Evolutionary conservation across 2,329 filamentous ascomycete genomes (phyloP).

Genomic region (Curvularia spicifera): DNA sequence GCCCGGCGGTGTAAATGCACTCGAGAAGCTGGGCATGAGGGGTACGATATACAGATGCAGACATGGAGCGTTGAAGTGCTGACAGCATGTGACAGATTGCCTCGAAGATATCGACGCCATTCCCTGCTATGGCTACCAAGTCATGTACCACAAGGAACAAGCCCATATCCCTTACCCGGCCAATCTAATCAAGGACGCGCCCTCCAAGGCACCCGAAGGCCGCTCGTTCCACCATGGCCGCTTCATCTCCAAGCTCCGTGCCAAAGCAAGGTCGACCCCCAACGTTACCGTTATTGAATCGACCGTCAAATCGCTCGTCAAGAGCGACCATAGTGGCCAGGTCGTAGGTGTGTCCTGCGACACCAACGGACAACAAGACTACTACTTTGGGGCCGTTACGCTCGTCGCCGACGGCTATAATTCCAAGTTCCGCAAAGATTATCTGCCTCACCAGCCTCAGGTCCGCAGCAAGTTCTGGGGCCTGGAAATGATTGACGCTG

Average conservation of each 20-base stretch:
- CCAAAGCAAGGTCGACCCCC: constrained; percentile 72
- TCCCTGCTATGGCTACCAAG: constrained; percentile 82
- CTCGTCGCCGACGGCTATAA: constrained; percentile 91
- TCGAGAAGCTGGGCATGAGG: constrained; percentile 78
- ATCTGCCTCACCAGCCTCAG: constrained; percentile 69
- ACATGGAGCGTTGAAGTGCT: constrained; percentile 4
- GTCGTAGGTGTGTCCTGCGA: constrained; percentile 82
- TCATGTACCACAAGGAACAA: constrained; percentile 77
- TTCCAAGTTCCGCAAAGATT: constrained; percentile 86
- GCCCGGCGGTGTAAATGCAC: constrained; percentile 83
- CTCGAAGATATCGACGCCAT: constrained; percentile 89
- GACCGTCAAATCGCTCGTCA: constrained; percentile 78
- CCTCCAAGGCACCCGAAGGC: constrained; percentile 65
- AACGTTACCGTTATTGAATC: constrained; percentile 94
- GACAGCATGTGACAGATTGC: constrained; percentile 61
- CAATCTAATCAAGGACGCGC: constrained; percentile 54
- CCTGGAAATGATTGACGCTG: constrained; percentile 87
- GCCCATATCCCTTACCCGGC: constrained; percentile 81
- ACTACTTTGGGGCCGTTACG: constrained; percentile 86
- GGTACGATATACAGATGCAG: constrained; percentile 18
- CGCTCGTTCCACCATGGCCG: constrained; percentile 91
- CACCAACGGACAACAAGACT: constrained; percentile 70
- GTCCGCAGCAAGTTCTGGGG: constrained; percentile 91
- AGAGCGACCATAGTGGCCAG: constrained; percentile 70
- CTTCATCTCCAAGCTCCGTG: constrained; percentile 83